Conservation (phyloP, 2,329 filamentous ascomycete species). For the Fusarium equiseti region DNA sequence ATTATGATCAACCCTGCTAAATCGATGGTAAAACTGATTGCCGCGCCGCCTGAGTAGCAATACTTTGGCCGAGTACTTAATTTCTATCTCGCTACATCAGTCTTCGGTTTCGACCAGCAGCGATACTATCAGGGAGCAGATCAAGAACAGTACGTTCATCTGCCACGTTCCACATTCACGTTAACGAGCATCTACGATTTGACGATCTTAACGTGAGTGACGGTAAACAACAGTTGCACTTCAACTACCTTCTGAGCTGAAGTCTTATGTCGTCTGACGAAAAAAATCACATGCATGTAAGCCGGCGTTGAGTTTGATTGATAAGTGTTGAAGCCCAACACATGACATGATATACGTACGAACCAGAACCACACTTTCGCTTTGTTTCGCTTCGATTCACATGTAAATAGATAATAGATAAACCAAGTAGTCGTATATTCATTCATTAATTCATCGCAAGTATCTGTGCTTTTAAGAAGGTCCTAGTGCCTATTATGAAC, state of each 20-base stretch:
- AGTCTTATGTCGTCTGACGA: constrained; percentile 19
- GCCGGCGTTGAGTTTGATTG: constrained; percentile 33
- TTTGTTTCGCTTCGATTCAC: neutral
- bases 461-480: neutral
- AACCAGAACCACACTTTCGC: constrained; percentile 5
- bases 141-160: neutral
- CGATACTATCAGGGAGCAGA: neutral
- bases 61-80: neutral
- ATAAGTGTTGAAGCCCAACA: constrained; percentile 10
- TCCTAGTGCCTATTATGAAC: neutral
- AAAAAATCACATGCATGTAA: constrained; percentile 28
- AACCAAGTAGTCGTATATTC: constrained; percentile 36
- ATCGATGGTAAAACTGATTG: neutral
- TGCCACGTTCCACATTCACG: neutral
- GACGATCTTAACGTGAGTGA: constrained; percentile 3
- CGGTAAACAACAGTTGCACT: constrained; percentile 1
- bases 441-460: constrained; percentile 31
- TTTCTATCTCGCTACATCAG: neutral
- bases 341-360: constrained; percentile 7
- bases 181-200: constrained; percentile 6
- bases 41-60: neutral
- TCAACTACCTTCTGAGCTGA: neutral
- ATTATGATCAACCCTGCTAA: neutral
- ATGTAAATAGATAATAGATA: constrained; percentile 38
- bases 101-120: neutral